Percentiles rank a stretch among this genome's conserved stretches.
phyloP scores from a whole-genome alignment of 2,329 filamentous ascomycete species.

The Cladosporium colombiae region DNA sequence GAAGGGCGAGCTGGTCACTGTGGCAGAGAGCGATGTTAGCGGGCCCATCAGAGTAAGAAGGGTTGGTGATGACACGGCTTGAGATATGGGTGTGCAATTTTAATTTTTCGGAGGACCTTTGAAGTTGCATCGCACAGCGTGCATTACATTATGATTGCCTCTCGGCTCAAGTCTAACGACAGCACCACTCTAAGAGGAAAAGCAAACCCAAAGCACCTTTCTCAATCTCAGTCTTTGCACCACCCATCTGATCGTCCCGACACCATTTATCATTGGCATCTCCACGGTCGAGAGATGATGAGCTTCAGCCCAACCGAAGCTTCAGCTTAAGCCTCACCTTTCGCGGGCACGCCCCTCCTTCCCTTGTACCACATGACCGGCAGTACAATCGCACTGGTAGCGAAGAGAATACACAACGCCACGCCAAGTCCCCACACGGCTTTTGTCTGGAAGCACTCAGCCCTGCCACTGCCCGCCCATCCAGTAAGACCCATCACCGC shows the following conservation, averaged over 20 bases:
- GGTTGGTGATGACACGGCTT: constrained; percentile 3
- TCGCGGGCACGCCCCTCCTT: constrained; percentile 41
- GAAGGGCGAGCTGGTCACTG: constrained; percentile 44
- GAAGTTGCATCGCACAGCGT: not conserved
- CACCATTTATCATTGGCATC: not conserved
- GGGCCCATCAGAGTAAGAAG: constrained; percentile 51
- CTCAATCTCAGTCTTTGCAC: not conserved
- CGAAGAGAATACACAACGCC: constrained; percentile 62
- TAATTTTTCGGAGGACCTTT: not conserved
- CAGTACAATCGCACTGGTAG: constrained; percentile 46
- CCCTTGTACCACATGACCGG: constrained; percentile 53
- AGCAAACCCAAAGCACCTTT: not conserved
- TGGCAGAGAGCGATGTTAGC: constrained; percentile 39
- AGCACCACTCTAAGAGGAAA: not conserved
- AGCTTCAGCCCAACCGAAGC: too few species aligned
- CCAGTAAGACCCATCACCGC: constrained; percentile 54
- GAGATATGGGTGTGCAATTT: not conserved
- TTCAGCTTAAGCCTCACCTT: constrained; percentile 13
- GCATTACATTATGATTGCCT: constrained; percentile 8
- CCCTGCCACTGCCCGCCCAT: constrained; percentile 61
- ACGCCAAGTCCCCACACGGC: constrained; percentile 84
- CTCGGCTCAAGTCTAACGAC: not conserved
- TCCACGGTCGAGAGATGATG: not conserved
- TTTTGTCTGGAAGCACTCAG: constrained; percentile 81
- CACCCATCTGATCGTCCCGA: not conserved